phyloP scores from a whole-genome alignment of 2,329 filamentous ascomycete genomes.

The Penicillium sp. region DNA sequence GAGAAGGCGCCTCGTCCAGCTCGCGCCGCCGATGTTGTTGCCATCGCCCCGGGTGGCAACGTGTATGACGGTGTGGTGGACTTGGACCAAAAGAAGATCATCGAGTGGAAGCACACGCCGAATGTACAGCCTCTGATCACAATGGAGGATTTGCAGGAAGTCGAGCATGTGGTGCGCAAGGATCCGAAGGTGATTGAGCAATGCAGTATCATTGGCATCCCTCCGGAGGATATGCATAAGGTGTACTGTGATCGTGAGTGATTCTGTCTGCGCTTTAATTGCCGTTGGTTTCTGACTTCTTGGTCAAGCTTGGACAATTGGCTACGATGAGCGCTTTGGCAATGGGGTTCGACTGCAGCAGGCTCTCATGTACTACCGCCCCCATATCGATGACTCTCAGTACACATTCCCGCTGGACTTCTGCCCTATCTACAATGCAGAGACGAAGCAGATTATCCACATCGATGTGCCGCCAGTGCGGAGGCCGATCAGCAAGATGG shows the following conservation, averaged over 20 bases:
- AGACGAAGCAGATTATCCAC: constrained; percentile 72
- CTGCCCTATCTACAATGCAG: constrained; percentile 83
- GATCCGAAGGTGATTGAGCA: constrained; percentile 89
- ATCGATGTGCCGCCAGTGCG: constrained; percentile 80
- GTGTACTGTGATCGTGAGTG: constrained; percentile 82
- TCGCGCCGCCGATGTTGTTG: constrained; percentile 77
- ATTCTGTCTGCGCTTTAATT: not conserved
- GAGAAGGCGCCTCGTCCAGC: constrained; percentile 60
- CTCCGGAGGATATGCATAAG: constrained; percentile 83
- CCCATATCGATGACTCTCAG: constrained; percentile 78
- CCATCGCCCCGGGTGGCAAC: constrained; percentile 72
- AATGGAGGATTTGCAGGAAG: constrained; percentile 80
- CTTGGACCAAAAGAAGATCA: constrained; percentile 62
- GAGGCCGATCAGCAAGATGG: constrained; percentile 67
- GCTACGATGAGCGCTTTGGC: constrained; percentile 86
- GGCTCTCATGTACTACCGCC: constrained; percentile 92
- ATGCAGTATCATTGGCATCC: constrained; percentile 77
- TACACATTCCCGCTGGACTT: constrained; percentile 92
- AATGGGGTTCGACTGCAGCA: constrained; percentile 77
- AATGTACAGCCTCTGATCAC: constrained; percentile 86
- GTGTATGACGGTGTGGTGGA: constrained; percentile 82
- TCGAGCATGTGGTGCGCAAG: constrained; percentile 71
- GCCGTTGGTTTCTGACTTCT: constrained; percentile 7
- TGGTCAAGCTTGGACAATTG: constrained; percentile 79
- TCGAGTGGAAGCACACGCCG: constrained; percentile 70